phyloP scores from a whole-genome alignment of 805 yeast genomes.

The Yarrowia phangngaensis region DNA sequence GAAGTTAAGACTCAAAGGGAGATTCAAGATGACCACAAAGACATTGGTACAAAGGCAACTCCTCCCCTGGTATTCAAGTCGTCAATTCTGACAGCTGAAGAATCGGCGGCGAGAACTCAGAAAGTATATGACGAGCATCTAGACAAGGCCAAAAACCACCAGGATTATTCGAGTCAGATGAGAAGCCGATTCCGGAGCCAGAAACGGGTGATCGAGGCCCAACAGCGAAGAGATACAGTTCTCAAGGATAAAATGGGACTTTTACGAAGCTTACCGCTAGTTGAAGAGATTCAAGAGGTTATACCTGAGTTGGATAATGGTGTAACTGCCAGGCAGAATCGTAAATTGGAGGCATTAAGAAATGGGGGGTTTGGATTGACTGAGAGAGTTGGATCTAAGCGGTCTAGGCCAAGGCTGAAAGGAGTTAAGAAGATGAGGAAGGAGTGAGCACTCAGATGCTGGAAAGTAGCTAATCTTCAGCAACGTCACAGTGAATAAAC shows the following conservation, averaged over 20 bases:
- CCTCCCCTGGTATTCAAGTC: too few relatives aligned
- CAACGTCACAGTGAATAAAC: too few relatives aligned
- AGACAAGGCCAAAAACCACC: slow-evolving; percentile 6
- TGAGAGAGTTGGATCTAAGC: too few relatives aligned
- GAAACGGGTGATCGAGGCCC: slow-evolving; percentile 2
- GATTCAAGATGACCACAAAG: too few relatives aligned
- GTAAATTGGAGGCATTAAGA: background rate
- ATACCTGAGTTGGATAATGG: slow-evolving; percentile 3
- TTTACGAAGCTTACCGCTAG: background rate
- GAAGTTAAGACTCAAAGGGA: slow-evolving; percentile 2
- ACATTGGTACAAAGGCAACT: too few relatives aligned
- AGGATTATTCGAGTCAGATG: slow-evolving; percentile 5
- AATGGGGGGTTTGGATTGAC: background rate
- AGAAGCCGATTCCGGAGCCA: slow-evolving; percentile 1
- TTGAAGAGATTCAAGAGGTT: slow-evolving; percentile 1
- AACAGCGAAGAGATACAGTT: background rate
- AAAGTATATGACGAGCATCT: slow-evolving; percentile 9
- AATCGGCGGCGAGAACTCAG: slow-evolving; percentile 1
- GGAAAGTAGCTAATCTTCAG: too few relatives aligned
- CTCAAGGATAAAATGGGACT: slow-evolving; percentile 18
- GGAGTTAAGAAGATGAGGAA: too few relatives aligned
- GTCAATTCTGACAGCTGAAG: background rate
- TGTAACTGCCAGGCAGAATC: background rate
- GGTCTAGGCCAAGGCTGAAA: too few relatives aligned
- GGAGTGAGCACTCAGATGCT: too few relatives aligned